phyloP scores from a whole-genome alignment of 305 asterid genomes.

The Fraxinus sp. region DNA sequence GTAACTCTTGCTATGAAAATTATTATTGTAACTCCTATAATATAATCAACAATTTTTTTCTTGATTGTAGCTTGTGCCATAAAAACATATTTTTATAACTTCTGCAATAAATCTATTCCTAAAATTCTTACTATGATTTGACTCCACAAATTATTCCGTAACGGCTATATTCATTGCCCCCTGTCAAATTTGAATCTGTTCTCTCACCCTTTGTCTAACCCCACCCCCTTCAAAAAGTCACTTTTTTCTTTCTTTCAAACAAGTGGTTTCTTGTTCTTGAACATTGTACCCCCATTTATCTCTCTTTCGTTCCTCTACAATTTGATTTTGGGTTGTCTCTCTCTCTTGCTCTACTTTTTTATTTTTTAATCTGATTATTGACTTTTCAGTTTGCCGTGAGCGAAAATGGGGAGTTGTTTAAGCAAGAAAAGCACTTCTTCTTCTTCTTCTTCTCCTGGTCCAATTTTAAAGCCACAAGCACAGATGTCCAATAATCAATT shows the following conservation, averaged over 20 bases:
- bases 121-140: no score
- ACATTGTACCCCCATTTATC: background rate
- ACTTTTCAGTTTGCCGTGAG: background rate
- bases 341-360: background rate
- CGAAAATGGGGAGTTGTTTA: conserved; percentile 82
- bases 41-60: background rate
- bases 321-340: background rate
- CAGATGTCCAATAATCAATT: conserved; percentile 30
- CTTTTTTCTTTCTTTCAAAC: background rate
- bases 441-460: conserved; percentile 27
- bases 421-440: conserved; percentile 75
- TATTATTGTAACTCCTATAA: background rate
- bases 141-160: background rate
- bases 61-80: background rate
- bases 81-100: background rate
- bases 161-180: background rate
- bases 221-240: background rate
- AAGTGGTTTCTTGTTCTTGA: background rate
- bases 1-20: background rate
- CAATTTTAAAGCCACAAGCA: conserved; percentile 35
- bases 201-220: background rate
- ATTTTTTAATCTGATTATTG: background rate
- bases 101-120: background rate
- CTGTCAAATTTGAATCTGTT: background rate
- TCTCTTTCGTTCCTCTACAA: background rate